Evolutionary conservation across 768 basidiomycete genomes (phyloP).

Genomic region (Tephrocybe sp.): DNA sequence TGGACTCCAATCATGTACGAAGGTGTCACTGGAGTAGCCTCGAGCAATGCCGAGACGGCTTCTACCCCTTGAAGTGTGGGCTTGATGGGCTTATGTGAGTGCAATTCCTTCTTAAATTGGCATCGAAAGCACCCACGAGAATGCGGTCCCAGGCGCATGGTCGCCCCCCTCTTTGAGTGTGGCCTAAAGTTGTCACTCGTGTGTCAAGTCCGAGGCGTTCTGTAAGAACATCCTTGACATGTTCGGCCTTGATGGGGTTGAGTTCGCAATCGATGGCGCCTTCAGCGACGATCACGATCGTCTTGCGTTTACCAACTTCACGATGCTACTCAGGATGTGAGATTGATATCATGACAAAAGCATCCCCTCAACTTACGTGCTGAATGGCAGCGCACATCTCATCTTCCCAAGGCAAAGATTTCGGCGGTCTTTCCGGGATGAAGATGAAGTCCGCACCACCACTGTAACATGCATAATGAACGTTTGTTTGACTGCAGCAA

Average conservation of each 20-base stretch:
- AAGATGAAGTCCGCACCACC: conserved; percentile 96
- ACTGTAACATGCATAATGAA: conserved; percentile 34
- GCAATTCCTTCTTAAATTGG: background rate
- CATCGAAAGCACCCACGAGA: conserved; percentile 53
- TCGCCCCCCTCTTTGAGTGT: conserved; percentile 93
- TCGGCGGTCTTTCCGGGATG: conserved; percentile 92
- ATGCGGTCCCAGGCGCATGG: conserved; percentile 95
- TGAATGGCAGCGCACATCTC: conserved; percentile 87
- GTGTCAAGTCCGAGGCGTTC: conserved; percentile 91
- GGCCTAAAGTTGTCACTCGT: conserved; percentile 94
- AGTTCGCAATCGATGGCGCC: conserved; percentile 88
- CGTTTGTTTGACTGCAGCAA: background rate
- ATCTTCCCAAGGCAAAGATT: conserved; percentile 80
- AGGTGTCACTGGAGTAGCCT: conserved; percentile 84
- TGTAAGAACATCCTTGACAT: conserved; percentile 87
- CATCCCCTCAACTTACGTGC: conserved; percentile 42
- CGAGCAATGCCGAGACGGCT: conserved; percentile 85
- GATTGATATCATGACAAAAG: background rate
- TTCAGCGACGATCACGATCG: conserved; percentile 97
- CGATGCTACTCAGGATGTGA: conserved; percentile 66
- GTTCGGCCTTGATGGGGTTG: conserved; percentile 88
- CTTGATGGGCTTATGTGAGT: too few relatives aligned
- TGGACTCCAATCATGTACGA: conserved; percentile 97
- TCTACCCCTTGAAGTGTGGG: conserved; percentile 96
- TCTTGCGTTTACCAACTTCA: conserved; percentile 90